Percentiles rank a stretch among this genome's conserved stretches.
These are phyloP conservation scores for Zygosaccharomyces lentus DNA, from an alignment of 805 yeast genomes.

Conservation along the genomic window DNA sequence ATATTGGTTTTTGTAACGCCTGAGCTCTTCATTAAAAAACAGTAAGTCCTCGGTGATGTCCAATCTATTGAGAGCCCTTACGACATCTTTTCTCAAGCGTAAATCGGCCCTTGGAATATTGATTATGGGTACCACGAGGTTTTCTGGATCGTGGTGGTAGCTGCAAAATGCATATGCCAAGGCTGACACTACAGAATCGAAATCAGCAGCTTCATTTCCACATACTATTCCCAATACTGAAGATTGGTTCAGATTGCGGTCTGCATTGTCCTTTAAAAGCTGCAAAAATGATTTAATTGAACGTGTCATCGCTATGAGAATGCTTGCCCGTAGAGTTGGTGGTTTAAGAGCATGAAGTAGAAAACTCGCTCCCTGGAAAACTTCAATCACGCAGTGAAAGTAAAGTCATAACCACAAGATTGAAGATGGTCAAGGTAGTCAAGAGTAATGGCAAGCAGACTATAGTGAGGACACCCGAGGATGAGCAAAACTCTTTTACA, in stretches of 20 bases:
- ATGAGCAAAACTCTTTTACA: constrained; percentile 20
- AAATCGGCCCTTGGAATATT: constrained; percentile 69
- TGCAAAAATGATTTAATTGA: constrained; percentile 12
- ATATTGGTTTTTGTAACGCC: constrained; percentile 16
- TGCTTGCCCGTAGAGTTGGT: neutral
- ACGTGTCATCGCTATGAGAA: constrained; percentile 7
- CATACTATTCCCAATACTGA: constrained; percentile 18
- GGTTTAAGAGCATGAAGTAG: neutral
- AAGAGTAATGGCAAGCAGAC: constrained; percentile 15
- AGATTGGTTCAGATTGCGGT: constrained; percentile 5
- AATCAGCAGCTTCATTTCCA: constrained; percentile 85
- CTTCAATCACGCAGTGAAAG: neutral
- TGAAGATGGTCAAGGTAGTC: constrained; percentile 23
- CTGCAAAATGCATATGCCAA: constrained; percentile 58
- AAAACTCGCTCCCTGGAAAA: neutral
- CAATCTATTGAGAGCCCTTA: constrained; percentile 45
- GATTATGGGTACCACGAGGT: constrained; percentile 59
- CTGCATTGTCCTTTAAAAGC: constrained; percentile 9
- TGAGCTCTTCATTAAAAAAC: constrained; percentile 65
- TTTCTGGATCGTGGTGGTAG: constrained; percentile 28
- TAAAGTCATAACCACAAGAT: neutral
- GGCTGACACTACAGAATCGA: constrained; percentile 83
- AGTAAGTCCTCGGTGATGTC: constrained; percentile 48
- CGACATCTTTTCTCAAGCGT: constrained; percentile 65
- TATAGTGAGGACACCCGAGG: constrained; percentile 26